Evolutionary conservation across 2,329 filamentous ascomycete genomes (phyloP).

Genomic region (Fusarium caatingaense): DNA sequence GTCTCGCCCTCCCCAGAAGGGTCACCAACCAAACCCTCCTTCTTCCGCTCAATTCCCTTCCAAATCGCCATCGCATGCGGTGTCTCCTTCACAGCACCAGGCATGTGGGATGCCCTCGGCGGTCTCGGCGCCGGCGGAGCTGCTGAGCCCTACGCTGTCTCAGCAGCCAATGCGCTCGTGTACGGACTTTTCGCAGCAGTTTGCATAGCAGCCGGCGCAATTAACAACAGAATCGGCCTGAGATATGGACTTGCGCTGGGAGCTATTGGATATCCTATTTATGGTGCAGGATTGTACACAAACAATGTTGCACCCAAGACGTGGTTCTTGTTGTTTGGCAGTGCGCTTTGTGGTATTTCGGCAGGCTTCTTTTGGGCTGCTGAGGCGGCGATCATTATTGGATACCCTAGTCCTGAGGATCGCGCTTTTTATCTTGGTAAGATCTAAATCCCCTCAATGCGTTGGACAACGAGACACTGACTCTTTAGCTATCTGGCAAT

Average conservation of each 20-base stretch:
- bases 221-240: constrained; percentile 5
- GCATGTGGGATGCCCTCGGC: constrained; percentile 45
- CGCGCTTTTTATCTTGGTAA: constrained; percentile 22
- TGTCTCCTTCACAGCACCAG: constrained; percentile 42
- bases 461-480: fast-evolving
- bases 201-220: constrained; percentile 20
- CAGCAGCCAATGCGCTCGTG: constrained; percentile 13
- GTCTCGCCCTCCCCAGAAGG: constrained; percentile 1
- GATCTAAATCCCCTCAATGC: no score
- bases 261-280: constrained; percentile 17
- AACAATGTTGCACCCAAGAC: constrained; percentile 42
- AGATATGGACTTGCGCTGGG: constrained; percentile 8
- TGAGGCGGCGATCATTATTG: constrained; percentile 54
- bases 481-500: constrained; percentile 70
- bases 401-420: constrained; percentile 19
- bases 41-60: constrained; percentile 35
- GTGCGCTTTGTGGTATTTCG: constrained; percentile 55
- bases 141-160: constrained; percentile 66
- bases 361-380: constrained; percentile 53
- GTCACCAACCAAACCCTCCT: background rate
- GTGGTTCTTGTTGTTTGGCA: constrained; percentile 29
- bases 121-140: constrained; percentile 57
- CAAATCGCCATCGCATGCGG: constrained; percentile 35
- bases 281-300: constrained; percentile 20
- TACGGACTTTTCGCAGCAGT: constrained; percentile 20